Evolutionary conservation across 352 stramenopile species (phyloP).

Genomic region (Phytopythium vexans): DNA sequence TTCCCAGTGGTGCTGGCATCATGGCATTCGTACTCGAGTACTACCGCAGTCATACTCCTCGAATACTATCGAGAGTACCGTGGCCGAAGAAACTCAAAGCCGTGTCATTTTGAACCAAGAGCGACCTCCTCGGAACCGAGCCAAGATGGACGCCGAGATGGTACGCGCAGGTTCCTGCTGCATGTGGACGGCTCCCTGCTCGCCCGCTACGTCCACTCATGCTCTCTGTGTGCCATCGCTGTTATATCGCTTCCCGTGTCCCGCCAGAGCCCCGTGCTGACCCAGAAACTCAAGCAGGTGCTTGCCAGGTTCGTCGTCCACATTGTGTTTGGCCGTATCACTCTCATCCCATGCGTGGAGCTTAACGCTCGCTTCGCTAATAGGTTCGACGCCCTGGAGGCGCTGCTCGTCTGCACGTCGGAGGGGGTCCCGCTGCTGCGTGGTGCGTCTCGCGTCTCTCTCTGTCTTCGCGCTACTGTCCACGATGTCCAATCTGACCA

Average conservation of each 20-base stretch:
- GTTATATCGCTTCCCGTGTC: too few species aligned
- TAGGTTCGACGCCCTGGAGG: constrained; percentile 73
- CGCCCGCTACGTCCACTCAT: not conserved
- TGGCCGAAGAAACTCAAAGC: too few species aligned
- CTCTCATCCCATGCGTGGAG: not conserved
- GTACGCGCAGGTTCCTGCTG: constrained; percentile 3
- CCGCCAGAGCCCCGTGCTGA: constrained; percentile 51
- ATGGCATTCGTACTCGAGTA: too few species aligned
- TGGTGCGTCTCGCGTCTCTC: constrained; percentile 19
- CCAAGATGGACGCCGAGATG: constrained; percentile 33
- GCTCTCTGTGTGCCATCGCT: not conserved
- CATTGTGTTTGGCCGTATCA: not conserved
- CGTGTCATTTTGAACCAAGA: not conserved
- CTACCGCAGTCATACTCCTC: too few species aligned
- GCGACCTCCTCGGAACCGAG: constrained; percentile 18
- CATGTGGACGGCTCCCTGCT: not conserved
- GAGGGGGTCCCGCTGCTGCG: constrained; percentile 75
- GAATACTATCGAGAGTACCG: too few species aligned
- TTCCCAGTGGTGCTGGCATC: too few species aligned
- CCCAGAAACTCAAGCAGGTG: constrained; percentile 59
- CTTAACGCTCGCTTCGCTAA: constrained; percentile 4
- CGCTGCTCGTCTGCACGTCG: constrained; percentile 76
- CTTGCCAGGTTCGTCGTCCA: constrained; percentile 33
- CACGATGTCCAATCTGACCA: too few species aligned
- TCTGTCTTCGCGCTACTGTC: not conserved